Conservation (phyloP, 31 red algal genomes). For the Odonthalia washingtoniensis region DNA sequence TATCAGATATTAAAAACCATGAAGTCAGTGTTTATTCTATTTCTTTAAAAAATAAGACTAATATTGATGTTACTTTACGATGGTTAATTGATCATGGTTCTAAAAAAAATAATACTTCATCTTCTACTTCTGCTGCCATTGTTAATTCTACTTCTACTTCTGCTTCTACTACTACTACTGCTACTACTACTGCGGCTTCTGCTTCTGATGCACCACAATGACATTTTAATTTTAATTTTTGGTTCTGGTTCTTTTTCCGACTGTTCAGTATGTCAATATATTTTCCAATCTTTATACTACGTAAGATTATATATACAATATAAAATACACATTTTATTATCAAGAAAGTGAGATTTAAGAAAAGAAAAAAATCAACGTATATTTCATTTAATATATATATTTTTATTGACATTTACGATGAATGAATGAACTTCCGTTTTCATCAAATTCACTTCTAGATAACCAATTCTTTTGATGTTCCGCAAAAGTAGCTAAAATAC, state of each 20-base stretch:
- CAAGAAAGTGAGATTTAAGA: too few species aligned
- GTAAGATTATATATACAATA: too few species aligned
- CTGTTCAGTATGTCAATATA: too few species aligned
- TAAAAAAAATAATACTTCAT: constrained; percentile 56
- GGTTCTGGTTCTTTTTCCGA: too few species aligned
- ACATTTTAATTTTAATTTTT: too few species aligned
- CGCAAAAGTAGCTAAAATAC: constrained; percentile 89
- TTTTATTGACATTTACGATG: constrained; percentile 66
- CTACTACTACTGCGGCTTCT: constrained; percentile 25
- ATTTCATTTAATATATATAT: too few species aligned
- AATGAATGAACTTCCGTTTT: constrained; percentile 78
- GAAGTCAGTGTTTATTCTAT: constrained; percentile 83
- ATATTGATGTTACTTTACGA: constrained; percentile 84
- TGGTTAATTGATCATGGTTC: constrained; percentile 84
- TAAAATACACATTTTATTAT: too few species aligned
- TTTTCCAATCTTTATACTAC: too few species aligned
- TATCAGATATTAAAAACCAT: constrained; percentile 60
- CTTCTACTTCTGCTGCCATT: constrained; percentile 59
- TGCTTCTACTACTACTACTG: constrained; percentile 24
- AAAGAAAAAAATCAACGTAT: too few species aligned
- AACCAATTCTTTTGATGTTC: constrained; percentile 98
- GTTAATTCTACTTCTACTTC: constrained; percentile 9
- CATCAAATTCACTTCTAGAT: constrained; percentile 83
- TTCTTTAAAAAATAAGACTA: constrained; percentile 73
- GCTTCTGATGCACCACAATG: too few species aligned